These are phyloP conservation scores for Lojkania enalia DNA, from an alignment of 2,329 filamentous ascomycete genomes.

Conservation along the genomic window DNA sequence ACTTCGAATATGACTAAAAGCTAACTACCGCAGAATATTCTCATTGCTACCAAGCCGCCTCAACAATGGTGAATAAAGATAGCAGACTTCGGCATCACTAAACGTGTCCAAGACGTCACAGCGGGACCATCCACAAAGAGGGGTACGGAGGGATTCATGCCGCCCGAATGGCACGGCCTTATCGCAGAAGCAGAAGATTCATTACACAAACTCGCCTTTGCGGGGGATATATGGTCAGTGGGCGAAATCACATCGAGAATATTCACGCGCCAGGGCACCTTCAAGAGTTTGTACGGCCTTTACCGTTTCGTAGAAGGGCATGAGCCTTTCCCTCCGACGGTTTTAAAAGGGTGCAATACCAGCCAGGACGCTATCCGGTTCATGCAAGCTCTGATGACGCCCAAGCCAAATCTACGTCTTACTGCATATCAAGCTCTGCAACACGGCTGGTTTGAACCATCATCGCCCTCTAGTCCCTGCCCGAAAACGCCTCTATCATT, in stretches of 20 bases:
- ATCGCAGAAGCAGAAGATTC: neutral
- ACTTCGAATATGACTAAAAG: neutral
- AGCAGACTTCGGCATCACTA: constrained; percentile 47
- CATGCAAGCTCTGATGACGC: constrained; percentile 5
- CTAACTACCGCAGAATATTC: constrained; percentile 35
- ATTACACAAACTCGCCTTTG: constrained; percentile 6
- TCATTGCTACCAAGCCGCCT: constrained; percentile 24
- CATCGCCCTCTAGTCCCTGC: neutral
- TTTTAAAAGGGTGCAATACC: neutral
- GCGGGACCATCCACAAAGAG: constrained; percentile 9
- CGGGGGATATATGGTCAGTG: constrained; percentile 23
- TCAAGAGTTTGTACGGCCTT: constrained; percentile 2
- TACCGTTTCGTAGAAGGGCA: constrained; percentile 1
- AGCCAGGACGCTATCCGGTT: constrained; percentile 1
- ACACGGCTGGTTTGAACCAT: neutral
- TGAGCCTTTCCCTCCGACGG: constrained; percentile 1
- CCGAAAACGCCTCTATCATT: too few relatives aligned
- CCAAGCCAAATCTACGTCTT: constrained; percentile 2
- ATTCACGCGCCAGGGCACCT: constrained; percentile 8
- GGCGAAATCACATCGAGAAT: constrained; percentile 18
- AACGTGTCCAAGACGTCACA: constrained; percentile 20
- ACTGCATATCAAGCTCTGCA: constrained; percentile 1
- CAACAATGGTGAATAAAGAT: constrained; percentile 47
- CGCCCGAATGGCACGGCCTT: constrained; percentile 16
- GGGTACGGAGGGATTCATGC: constrained; percentile 17